Base-by-base conservation (phyloP, 768 basidiomycete species). In the Amanita subjunquillea region DNA sequence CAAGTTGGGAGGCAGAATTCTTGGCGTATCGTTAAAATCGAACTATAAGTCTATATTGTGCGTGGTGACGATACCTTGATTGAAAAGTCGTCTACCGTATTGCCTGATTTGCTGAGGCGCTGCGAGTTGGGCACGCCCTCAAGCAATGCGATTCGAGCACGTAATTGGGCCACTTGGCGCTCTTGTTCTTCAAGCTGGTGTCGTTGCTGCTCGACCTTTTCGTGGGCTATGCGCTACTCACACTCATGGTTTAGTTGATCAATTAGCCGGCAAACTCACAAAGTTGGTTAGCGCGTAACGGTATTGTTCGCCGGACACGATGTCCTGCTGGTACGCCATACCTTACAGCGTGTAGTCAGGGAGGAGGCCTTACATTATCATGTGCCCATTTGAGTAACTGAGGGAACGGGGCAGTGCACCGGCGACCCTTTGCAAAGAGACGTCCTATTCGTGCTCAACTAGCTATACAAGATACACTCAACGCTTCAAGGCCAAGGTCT, bases 271-370 rank as follows among this genome's bases (percentile, higher is more conserved):
- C 34, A 34, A 36, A 72, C 81, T 58, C 57, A 83, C 88, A 59
- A 91, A 91, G 65, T 91, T 89, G 23, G 83, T 80, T 59, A 91
- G 71, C 4, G 87, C 89, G 68, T 91, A 90, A 54, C 85, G 80
- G 62, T 90, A 89, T 58, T 88, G 84, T 53, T 87, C 85, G 42
- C 73, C 74, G 23, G 74, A 74, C 17, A 77, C 73, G 40, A 73
- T 54, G 54, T 77, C 74, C 36, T 66, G 66, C 40, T 64, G 63
- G 15, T 53, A 53, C 23, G 51, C 51, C 51, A 53, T 53, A 38
- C 25, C 5, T 23, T 39, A 8, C 13, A 13, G 20, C n/a, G 13
- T 9, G 41, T 25, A 17, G 13, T 10, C 10, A 22, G 29, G 17
- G 5, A 15, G 0, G 2, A 27, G 43, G 3, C 2, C 38, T 20